Evolutionary conservation across 2,329 filamentous ascomycete species (phyloP).

Genomic region (Penicillium sp.): DNA sequence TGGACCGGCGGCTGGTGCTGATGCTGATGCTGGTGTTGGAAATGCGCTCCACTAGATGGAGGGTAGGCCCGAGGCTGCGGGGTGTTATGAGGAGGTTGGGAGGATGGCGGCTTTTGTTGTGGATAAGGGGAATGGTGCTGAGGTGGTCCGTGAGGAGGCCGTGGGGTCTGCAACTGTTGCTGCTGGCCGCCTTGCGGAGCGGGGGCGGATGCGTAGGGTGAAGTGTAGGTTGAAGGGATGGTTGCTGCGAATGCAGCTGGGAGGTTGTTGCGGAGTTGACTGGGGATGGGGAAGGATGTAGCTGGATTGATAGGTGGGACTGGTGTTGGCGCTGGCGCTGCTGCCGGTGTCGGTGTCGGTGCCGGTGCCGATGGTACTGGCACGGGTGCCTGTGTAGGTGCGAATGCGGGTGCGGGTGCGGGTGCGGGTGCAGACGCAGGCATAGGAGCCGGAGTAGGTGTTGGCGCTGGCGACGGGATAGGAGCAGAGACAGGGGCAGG

Average conservation of each 20-base stretch:
- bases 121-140: slow-evolving; percentile 29
- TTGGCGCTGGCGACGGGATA: slow-evolving; percentile 12
- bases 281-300: slow-evolving; percentile 37
- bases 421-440: slow-evolving; percentile 8
- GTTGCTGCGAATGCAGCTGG: slow-evolving; percentile 42
- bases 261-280: slow-evolving; percentile 40
- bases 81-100: slow-evolving; percentile 24
- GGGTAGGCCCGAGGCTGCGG: slow-evolving; percentile 21
- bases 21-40: slow-evolving; percentile 18
- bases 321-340: slow-evolving; percentile 15
- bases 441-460: slow-evolving; percentile 11
- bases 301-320: slow-evolving; percentile 22
- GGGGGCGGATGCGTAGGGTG: slow-evolving; percentile 43
- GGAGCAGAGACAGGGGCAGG: slow-evolving; percentile 22
- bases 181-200: slow-evolving; percentile 35
- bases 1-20: slow-evolving; percentile 21
- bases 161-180: slow-evolving; percentile 31
- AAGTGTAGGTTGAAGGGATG: slow-evolving; percentile 41
- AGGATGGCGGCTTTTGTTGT: slow-evolving; percentile 20
- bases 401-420: slow-evolving; percentile 1
- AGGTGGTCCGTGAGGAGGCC: slow-evolving; percentile 21
- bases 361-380: slow-evolving; percentile 14
- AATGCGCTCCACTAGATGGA: slow-evolving; percentile 18
- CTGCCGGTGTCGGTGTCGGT: slow-evolving; percentile 18
- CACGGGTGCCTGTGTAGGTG: slow-evolving; percentile 16